A percentile compares a stretch with the other conserved stretches of the same genome.
Conservation (phyloP, 2,329 filamentous ascomycete genomes). For the Alternaria sp. region DNA sequence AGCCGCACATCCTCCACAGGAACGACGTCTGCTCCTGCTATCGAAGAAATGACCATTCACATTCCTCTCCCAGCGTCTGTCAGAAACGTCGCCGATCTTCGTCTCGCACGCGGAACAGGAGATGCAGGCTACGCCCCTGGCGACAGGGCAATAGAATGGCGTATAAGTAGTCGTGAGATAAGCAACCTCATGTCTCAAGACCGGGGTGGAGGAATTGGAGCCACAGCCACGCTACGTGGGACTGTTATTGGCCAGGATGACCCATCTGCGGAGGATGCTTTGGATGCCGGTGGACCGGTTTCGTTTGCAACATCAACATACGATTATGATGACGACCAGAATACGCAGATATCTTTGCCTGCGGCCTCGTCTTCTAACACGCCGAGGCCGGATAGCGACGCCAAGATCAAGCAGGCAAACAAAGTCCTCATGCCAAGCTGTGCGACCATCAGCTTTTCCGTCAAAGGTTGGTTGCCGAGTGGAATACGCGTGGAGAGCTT, state of each 20-base stretch:
- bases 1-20: slow-evolving; percentile 38
- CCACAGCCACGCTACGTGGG: slow-evolving; percentile 78
- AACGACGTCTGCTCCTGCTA: slow-evolving; percentile 49
- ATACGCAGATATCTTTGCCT: slow-evolving; percentile 17
- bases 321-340: slow-evolving; percentile 45
- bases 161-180: slow-evolving; percentile 79
- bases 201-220: slow-evolving; percentile 62
- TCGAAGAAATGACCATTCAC: slow-evolving; percentile 81
- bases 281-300: slow-evolving; percentile 48
- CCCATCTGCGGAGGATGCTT: slow-evolving; percentile 35
- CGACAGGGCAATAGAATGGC: slow-evolving; percentile 81
- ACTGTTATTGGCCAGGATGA: slow-evolving; percentile 74
- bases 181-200: slow-evolving; percentile 53
- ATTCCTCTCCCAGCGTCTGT: slow-evolving; percentile 82
- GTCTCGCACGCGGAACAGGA: slow-evolving; percentile 78
- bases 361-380: slow-evolving; percentile 16
- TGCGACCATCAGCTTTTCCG: slow-evolving; percentile 59
- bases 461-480: slow-evolving; percentile 71
- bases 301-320: slow-evolving; percentile 36
- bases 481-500: slow-evolving; percentile 71
- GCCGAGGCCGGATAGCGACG: slow-evolving; percentile 52
- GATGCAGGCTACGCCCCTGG: slow-evolving; percentile 83
- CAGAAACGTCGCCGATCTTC: slow-evolving; percentile 82
- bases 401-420: slow-evolving; percentile 67
- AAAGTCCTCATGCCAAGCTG: slow-evolving; percentile 59